Percentiles rank a stretch among this genome's conserved stretches.
Evolutionary conservation across 257 asterid genomes (phyloP).

Genomic region (Fraxinus americana): DNA sequence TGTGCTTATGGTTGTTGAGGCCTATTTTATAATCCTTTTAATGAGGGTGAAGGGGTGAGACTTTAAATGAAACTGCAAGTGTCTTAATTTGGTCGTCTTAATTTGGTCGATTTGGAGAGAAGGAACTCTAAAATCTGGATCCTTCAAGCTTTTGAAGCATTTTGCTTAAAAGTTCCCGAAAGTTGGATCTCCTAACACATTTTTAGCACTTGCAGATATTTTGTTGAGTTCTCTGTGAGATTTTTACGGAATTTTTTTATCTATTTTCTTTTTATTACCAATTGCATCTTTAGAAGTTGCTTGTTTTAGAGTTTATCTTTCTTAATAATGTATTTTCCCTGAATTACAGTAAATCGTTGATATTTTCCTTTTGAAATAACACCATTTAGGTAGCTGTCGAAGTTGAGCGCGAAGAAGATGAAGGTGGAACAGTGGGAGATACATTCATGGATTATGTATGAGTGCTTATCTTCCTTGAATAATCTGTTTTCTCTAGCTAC

Average conservation of each 20-base stretch:
- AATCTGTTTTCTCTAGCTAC: not conserved
- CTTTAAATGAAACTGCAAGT: not conserved
- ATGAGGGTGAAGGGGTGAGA: not conserved
- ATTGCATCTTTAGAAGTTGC: constrained; percentile 18
- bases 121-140: not conserved
- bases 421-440: constrained; percentile 95
- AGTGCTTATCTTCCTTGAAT: constrained; percentile 17
- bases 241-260: constrained; percentile 5
- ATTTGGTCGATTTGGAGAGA: not conserved
- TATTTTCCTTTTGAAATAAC: constrained; percentile 16
- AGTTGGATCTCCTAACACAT: not conserved
- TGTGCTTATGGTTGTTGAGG: not conserved
- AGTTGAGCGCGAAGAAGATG: constrained; percentile 98
- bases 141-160: not conserved
- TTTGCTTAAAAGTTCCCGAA: not conserved
- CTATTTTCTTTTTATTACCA: not conserved
- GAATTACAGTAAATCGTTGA: constrained; percentile 21
- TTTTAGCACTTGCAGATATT: constrained; percentile 12
- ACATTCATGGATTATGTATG: constrained; percentile 91
- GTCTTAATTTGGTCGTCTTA: not conserved
- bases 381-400: constrained; percentile 77
- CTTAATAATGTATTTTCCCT: constrained; percentile 4
- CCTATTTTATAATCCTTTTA: not conserved
- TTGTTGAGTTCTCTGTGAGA: constrained; percentile 13
- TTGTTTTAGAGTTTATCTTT: constrained; percentile 12